A percentile compares a stretch with the other conserved stretches of the same genome.
Evolutionary conservation across 306 rosid species (phyloP).

Genomic region (Sindora glabra): DNA sequence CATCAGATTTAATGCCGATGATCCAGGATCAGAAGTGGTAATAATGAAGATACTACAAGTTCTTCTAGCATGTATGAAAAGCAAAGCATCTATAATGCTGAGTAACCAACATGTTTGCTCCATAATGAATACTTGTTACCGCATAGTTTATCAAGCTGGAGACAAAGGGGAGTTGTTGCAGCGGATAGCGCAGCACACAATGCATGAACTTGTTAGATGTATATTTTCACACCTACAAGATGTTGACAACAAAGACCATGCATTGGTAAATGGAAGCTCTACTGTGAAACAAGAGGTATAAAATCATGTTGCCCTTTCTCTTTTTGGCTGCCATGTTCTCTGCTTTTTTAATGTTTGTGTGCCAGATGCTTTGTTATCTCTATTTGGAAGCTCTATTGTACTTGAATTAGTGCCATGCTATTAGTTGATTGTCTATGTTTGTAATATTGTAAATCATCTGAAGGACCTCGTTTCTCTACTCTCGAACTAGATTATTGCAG

Average conservation of each 20-base stretch:
- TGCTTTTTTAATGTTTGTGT: no score
- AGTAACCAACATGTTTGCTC: slow-evolving; percentile 98
- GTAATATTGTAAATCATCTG: no score
- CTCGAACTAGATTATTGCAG: no score
- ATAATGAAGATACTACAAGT: slow-evolving; percentile 93
- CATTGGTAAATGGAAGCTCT: slow-evolving; percentile 56
- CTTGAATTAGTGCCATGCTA: no score
- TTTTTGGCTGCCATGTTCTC: not conserved
- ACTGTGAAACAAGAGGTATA: slow-evolving; percentile 54
- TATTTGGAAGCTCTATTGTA: no score
- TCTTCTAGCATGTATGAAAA: slow-evolving; percentile 93
- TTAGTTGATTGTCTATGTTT: no score
- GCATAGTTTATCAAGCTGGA: slow-evolving; percentile 97
- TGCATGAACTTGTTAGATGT: slow-evolving; percentile 88
- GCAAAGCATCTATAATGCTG: slow-evolving; percentile 83
- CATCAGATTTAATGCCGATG: slow-evolving; percentile 93
- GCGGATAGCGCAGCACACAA: slow-evolving; percentile 80
- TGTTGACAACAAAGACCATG: slow-evolving; percentile 58
- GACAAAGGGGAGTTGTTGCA: slow-evolving; percentile 88
- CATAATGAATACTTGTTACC: slow-evolving; percentile 89
- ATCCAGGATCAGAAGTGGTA: slow-evolving; percentile 90
- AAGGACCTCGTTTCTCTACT: no score
- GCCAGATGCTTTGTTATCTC: no score
- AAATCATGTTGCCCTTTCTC: not conserved
- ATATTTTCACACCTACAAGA: slow-evolving; percentile 93